Conservation (phyloP, 805 yeast species). For the Osmozyma mogii region DNA sequence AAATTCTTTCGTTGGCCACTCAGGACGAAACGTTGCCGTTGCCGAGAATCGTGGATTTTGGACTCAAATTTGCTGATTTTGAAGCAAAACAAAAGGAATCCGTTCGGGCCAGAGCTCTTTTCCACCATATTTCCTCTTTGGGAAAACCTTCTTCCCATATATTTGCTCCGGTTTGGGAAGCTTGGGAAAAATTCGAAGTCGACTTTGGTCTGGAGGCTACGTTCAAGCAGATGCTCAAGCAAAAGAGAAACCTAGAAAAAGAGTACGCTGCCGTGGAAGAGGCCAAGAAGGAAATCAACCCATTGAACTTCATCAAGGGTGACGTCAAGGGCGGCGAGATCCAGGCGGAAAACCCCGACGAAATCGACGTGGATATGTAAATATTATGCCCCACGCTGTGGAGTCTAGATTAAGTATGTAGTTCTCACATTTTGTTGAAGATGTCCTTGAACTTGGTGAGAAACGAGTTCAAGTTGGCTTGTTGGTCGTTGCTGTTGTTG, state of each 20-base stretch:
- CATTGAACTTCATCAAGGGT: conserved; percentile 44
- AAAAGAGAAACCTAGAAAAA: conserved; percentile 37
- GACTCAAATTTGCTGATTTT: conserved; percentile 46
- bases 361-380: conserved; percentile 50
- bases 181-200: conserved; percentile 72
- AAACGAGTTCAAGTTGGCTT: conserved; percentile 27
- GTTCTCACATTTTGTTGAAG: conserved; percentile 17
- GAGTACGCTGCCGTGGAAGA: conserved; percentile 11
- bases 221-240: conserved; percentile 65
- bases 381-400: too few species aligned
- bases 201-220: conserved; percentile 62
- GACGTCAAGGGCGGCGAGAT: conserved; percentile 13
- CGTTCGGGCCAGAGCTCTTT: conserved; percentile 55
- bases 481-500: conserved; percentile 27
- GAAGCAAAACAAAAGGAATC: conserved; percentile 49
- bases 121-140: conserved; percentile 29
- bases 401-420: too few species aligned
- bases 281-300: conserved; percentile 14
- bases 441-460: conserved; percentile 30
- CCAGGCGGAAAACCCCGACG: conserved; percentile 42
- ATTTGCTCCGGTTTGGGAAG: conserved; percentile 39
- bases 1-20: conserved; percentile 37
- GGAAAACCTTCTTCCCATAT: conserved; percentile 14
- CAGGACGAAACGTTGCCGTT: conserved; percentile 37
- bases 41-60: conserved; percentile 32